Evolutionary conservation across 116 monocot species (phyloP).

Genomic region (Papilionanthe hybrid): DNA sequence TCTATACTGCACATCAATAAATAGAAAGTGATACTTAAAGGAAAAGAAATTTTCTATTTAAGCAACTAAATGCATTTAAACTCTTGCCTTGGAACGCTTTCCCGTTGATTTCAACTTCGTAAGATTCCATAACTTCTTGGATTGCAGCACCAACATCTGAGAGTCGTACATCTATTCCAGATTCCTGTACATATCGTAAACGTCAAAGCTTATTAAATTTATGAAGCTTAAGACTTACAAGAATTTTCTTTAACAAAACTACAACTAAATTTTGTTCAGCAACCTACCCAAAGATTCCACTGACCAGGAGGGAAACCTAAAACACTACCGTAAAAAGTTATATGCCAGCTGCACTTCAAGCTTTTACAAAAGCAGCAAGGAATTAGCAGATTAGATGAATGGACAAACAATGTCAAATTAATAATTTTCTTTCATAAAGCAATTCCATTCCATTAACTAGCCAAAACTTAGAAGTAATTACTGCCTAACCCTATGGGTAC

Average conservation of each 20-base stretch:
- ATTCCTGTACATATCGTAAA: conserved; percentile 48
- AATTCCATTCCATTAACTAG: background rate
- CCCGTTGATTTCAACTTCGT: conserved; percentile 97
- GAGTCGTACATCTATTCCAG: conserved; percentile 93
- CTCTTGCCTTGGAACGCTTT: conserved; percentile 91
- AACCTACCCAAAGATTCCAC: background rate
- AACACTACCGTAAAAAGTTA: background rate
- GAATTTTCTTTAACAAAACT: background rate
- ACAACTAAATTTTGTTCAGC: background rate
- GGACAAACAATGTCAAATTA: background rate
- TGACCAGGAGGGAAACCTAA: background rate
- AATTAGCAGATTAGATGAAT: background rate
- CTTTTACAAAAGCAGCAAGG: background rate
- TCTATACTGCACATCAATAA: too few species aligned
- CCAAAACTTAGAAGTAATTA: background rate
- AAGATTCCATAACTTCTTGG: conserved; percentile 97
- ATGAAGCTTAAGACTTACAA: background rate
- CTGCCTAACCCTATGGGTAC: too few species aligned
- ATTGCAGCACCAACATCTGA: conserved; percentile 97
- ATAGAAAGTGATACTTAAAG: too few species aligned
- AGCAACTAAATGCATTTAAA: too few species aligned
- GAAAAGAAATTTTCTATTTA: too few species aligned
- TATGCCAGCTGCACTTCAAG: background rate
- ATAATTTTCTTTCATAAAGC: background rate
- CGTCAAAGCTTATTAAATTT: background rate